These are phyloP conservation scores for Fraxinus sp. DNA, from an alignment of 305 asterid genomes.

Conservation along the genomic window DNA sequence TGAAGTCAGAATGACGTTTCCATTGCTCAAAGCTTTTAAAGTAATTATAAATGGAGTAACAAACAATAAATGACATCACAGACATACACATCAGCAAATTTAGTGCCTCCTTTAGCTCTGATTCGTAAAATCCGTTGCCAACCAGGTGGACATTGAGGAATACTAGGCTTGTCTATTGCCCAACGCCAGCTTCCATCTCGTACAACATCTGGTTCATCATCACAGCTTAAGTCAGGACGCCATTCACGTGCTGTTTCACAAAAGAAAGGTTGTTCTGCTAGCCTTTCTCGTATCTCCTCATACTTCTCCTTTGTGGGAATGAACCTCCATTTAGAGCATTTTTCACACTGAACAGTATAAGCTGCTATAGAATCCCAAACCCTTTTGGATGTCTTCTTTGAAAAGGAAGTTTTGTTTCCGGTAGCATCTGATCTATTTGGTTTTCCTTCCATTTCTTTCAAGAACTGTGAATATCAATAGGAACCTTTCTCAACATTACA, in stretches of 20 bases:
- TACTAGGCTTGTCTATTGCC: slow-evolving; percentile 85
- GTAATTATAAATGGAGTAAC: background rate
- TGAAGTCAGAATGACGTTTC: background rate
- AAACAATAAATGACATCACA: background rate
- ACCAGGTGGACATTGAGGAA: slow-evolving; percentile 75
- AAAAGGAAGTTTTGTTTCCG: slow-evolving; percentile 19
- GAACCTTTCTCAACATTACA: background rate
- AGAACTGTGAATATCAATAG: slow-evolving; percentile 19
- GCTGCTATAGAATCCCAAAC: slow-evolving; percentile 39
- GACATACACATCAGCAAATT: slow-evolving; percentile 85
- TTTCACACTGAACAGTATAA: slow-evolving; percentile 76
- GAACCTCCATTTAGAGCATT: slow-evolving; percentile 83
- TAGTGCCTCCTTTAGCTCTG: slow-evolving; percentile 80
- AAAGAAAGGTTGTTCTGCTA: slow-evolving; percentile 35
- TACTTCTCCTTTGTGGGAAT: slow-evolving; percentile 76
- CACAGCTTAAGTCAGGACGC: slow-evolving; percentile 63
- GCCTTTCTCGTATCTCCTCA: slow-evolving; percentile 74
- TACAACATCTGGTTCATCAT: slow-evolving; percentile 61
- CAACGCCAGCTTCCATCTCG: slow-evolving; percentile 83
- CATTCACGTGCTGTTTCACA: slow-evolving; percentile 67
- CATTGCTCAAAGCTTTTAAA: background rate
- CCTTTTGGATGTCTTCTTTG: slow-evolving; percentile 6
- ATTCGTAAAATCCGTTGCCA: slow-evolving; percentile 75
- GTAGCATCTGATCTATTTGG: slow-evolving; percentile 24
- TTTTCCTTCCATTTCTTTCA: slow-evolving; percentile 29